Base-by-base conservation (phyloP, 306 rosid species). In the Phaseolus lunatus region DNA sequence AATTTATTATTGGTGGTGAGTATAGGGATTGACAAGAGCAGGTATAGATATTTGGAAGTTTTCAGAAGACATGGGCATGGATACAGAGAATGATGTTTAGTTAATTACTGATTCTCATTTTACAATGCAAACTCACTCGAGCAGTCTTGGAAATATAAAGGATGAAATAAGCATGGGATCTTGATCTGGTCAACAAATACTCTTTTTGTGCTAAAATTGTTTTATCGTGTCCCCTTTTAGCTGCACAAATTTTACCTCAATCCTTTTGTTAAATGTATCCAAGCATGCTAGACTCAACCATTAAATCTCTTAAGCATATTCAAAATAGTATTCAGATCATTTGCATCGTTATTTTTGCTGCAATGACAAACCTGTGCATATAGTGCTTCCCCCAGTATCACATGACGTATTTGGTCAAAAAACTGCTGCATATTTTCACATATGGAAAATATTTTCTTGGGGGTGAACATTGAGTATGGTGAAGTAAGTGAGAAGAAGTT, bases 81-180 rank as follows among this genome's bases (percentile, higher is more conserved):
- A 80, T 87, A 83, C 84, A 85, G 76, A 82, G 81, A 87, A 79
- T 43, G 45, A 52, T 73, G 78, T 66, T 84, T 78, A 61, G 64
- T 63, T 74, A 43, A 78, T 72, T 63, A 69, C 7, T 18, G 47
- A 83, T 80, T 70, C 74, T 74, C 84, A 65, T 84, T 23, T 78
- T 70, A 74, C 85, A 77, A 83, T 79, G 90, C 56, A 75, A 66
- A 61, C 84, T 75, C 88, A 82, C 94, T 85, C 97, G 96, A 89
- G 96, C 91, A 72, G 76, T 93, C 96, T 89, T 86, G 97, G 86
- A 85, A 86, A 83, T 74, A 67, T 57, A 84, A 87, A 85, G 72
- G 44, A 63, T 44, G 61, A 53, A 67, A 62, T 67, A 71, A 79
- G 79, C 84, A 86, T 85, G 89, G 83, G 90, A 85, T 86, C 86